Evolutionary conservation across 208 protist species (phyloP), one percentile per base, ranked within the genome.

Genomic region (Strigomonas culicis): DNA sequence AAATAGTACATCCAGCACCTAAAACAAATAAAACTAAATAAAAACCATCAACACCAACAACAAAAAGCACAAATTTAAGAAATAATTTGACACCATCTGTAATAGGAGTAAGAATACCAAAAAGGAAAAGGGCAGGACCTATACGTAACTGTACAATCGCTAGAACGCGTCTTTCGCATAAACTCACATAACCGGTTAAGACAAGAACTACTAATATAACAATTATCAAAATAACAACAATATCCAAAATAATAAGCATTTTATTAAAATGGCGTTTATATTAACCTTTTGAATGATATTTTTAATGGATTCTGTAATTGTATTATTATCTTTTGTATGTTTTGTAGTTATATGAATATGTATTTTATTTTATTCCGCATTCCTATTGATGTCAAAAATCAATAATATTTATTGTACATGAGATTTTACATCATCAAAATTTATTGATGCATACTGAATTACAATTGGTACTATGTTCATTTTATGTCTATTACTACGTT

Each of bases 291-390:
- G 82, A 86, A 89, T 89, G 80, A 82, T 91, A 61, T 91, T 91
- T 86, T 86, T 91, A 82, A 77, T 88, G 39, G 84, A 91, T 78
- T 79, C 84, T 65, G 62, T 91, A 57, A 80, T 88, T 55, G 84
- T 91, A 66, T 87, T 91, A 75, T 88, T 91, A 84, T 91, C 84
- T 91, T 91, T 91, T 84, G 74, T 80, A n/a, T 86, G 75, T 79
- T 91, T 91, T 79, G 68, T 91, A 39, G 78, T 74, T 77, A 84
- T 91, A 53, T 91, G 84, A 74, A 88, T 91, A 49, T 77, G 71
- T 79, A 53, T 62, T 31, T 77, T 86, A 67, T 78, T 79, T 73
- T 80, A 83, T 76, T 82, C 80, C 58, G 71, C 74, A 58, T 77
- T 87, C 68, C 72, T 91, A 72, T 88, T 79, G 75, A 66, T 80